Evolutionary conservation across 495 filamentous ascomycete genomes (phyloP), one percentile per base, ranked within the genome.

Genomic region (Collariella sp.): DNA sequence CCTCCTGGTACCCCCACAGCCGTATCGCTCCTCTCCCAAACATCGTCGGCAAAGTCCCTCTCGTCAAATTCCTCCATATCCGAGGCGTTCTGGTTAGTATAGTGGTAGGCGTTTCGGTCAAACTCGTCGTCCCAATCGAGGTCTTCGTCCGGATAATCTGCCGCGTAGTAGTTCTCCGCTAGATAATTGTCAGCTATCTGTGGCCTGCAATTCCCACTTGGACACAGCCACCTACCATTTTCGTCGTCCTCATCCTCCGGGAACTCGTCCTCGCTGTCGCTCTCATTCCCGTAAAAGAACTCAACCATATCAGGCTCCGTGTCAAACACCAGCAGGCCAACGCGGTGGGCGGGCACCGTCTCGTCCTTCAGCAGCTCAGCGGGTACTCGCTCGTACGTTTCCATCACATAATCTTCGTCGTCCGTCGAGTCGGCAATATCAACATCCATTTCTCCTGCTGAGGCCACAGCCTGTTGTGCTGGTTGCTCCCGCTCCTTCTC

Each of bases 91-190:
- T 58, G 46, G n/a, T 64, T 75, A 26, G 66, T 60, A 53, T 69
- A 80, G 6, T 61, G 56, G 50, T 78, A 79, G 5, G 77, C 57
- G 42, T 77, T 70, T 0, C 63, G 60, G 38, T 60, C 71, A 44
- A 67, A 75, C 51, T 80, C 76, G 56, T 81, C 78, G 49, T 78
- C 76, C 45, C 73, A 75, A 6, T 72, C 76, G 13, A 81, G 71
- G 42, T 81, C 78, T 19, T 81, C 77, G 34, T 81, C 77, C 7
- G 78, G 78, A 41, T 81, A 81, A 39, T 81, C 78, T 9, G 74
- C 70, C 0, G 73, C 62, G 49, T 79, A 78, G 55, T 79, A 74
- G 59, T 79, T 74, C 60, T 81, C 78, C 36, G 76, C 77, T 80
- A 43, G n/a, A 50, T 39, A 15, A 26, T 13, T 7, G 57, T 54